Conservation (phyloP, 2,329 filamentous ascomycete species). For the Blumeria hordei region DNA sequence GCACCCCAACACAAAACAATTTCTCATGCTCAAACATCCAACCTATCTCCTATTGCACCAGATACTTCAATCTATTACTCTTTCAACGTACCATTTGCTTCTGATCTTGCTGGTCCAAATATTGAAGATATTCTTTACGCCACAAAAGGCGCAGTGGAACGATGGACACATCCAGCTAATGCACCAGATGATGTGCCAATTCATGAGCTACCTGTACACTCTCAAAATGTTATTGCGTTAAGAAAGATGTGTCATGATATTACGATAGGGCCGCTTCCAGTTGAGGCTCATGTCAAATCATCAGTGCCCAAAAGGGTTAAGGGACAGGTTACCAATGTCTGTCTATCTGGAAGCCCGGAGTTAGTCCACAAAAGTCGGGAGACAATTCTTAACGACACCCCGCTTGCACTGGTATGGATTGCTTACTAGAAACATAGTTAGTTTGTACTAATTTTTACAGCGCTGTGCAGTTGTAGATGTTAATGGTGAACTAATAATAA, state of each 20-base stretch:
- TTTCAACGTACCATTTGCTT: conserved; percentile 93
- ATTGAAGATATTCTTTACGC: conserved; percentile 88
- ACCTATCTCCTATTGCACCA: conserved; percentile 43
- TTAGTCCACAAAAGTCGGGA: conserved; percentile 75
- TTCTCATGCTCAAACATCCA: conserved; percentile 25
- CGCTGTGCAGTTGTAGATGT: conserved; percentile 85
- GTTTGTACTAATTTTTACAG: conserved; percentile 21
- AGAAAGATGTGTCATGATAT: conserved; percentile 62
- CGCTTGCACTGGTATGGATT: conserved; percentile 64
- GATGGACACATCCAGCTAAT: conserved; percentile 83
- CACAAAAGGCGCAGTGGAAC: conserved; percentile 61
- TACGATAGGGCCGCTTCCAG: conserved; percentile 41
- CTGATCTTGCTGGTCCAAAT: conserved; percentile 75
- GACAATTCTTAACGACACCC: conserved; percentile 73
- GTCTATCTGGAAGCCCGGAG: conserved; percentile 69
- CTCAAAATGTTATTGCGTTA: conserved; percentile 60
- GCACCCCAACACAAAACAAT: conserved; percentile 28
- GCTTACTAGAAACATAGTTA: neutral
- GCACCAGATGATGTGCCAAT: conserved; percentile 64
- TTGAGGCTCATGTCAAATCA: conserved; percentile 65
- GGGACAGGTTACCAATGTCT: conserved; percentile 61
- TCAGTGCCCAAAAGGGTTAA: conserved; percentile 51
- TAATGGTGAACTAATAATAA: conserved; percentile 72
- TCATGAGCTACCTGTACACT: conserved; percentile 78
- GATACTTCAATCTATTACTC: conserved; percentile 72